Base-by-base conservation (phyloP, 768 basidiomycete genomes). In the Brasilioporus rufonigricans region DNA sequence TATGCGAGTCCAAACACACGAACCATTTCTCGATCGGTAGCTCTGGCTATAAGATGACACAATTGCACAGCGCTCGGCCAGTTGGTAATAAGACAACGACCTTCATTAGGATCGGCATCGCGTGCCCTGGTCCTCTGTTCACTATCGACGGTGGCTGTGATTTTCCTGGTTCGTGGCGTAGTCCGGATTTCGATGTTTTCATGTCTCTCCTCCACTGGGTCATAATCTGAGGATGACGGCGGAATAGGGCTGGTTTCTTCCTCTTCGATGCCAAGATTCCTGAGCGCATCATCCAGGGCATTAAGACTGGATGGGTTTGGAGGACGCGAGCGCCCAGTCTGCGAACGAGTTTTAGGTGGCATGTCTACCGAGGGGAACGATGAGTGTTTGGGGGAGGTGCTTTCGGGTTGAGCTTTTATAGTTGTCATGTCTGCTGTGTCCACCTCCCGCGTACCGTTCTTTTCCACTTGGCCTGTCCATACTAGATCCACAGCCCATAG, bases 31-130 rank as follows among this genome's bases (percentile, higher is more conserved):
- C 16, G 16, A 6, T 36, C 35, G 7, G 16, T 52, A 0, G 44
- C 19, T 8, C 3, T 9, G 40, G 50, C 29, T 6, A 52, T 36
- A 24, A 46, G 19, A 36, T 46, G 36, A 31, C 36, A 46, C 11
- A 29, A 29, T 16, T 46, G 19, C 4, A 45, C 44, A 1, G 36
- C 19, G 6, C 3, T 21, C 3, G 27, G 26, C 7, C 14, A 11
- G 26, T 52, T 45, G 13, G 52, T 52, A 8, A 52, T 6, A 21
- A 52, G 29, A 52, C 52, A 52, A 36, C 27, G 52, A 23, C 40
- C 18, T 16, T 36, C 18, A 16, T n/a, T 36, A 4, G 35, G 35
- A 36, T 36, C 35, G 3, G 35, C 16, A 18, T 36, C 39, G 10
- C 16, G 10, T 1, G 40, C 9, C 10, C 21, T 16, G 6, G 12